These are phyloP conservation scores for Clonostachys byssicola DNA, from an alignment of 2,329 filamentous ascomycete genomes.

Conservation along the genomic window DNA sequence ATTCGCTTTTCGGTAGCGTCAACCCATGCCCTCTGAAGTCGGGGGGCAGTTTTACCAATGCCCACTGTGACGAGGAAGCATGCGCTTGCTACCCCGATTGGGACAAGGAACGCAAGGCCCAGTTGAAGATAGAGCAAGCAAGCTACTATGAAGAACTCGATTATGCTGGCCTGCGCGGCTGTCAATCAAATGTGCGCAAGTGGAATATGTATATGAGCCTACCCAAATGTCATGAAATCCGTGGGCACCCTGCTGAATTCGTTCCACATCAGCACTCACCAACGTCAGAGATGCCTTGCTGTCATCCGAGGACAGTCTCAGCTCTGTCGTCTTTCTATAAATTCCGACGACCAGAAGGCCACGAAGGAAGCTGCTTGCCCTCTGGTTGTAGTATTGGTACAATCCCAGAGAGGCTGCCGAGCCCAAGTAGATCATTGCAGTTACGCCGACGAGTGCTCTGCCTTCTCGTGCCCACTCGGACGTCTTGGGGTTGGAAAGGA, in stretches of 20 bases:
- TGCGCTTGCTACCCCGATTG: conserved; percentile 34
- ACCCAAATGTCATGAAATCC: conserved; percentile 35
- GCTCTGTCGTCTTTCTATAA: conserved; percentile 23
- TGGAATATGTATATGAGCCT: conserved; percentile 30
- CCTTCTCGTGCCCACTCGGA: conserved; percentile 11
- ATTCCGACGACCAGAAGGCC: conserved; percentile 22
- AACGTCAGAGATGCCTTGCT: conserved; percentile 37
- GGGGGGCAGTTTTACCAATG: too few species aligned
- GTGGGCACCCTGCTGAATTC: conserved; percentile 24
- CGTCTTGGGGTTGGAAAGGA: conserved; percentile 23
- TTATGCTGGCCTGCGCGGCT: too few species aligned
- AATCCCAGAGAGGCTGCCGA: conserved; percentile 30
- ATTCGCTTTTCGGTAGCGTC: conserved; percentile 24
- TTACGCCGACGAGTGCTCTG: conserved; percentile 38
- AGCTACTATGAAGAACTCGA: conserved; percentile 9
- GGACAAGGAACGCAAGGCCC: conserved; percentile 39
- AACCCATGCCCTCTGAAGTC: conserved; percentile 22
- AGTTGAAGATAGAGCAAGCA: conserved; percentile 42
- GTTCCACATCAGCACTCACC: conserved; percentile 43
- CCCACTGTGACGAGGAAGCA: conserved; percentile 5
- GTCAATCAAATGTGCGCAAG: conserved; percentile 10
- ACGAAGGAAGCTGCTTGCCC: conserved; percentile 22
- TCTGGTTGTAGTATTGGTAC: conserved; percentile 31
- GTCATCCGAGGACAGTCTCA: conserved; percentile 22
- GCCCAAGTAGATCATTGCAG: conserved; percentile 29